These are phyloP conservation scores for Rosellinia necatrix DNA, from an alignment of 2,329 filamentous ascomycete species.

Conservation along the genomic window DNA sequence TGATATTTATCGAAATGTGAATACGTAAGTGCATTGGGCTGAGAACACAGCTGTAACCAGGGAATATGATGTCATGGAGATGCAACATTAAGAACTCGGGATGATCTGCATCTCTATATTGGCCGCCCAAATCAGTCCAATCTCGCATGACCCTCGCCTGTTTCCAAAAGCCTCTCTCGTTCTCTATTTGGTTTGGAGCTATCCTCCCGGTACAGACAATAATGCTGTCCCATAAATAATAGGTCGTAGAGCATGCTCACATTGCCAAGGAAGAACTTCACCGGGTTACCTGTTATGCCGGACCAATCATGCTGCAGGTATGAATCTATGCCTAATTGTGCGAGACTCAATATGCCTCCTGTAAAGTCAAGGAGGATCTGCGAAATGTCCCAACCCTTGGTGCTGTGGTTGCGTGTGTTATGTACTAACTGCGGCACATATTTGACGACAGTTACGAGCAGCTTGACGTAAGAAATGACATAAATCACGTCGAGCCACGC, in stretches of 20 bases:
- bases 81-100: no score
- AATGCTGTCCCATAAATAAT: constrained; percentile 89
- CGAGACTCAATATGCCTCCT: constrained; percentile 80
- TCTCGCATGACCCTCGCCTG: constrained; percentile 39
- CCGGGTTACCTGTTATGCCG: constrained; percentile 86
- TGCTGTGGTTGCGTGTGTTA: constrained; percentile 85
- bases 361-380: constrained; percentile 83
- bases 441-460: constrained; percentile 87
- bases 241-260: constrained; percentile 85
- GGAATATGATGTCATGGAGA: no score
- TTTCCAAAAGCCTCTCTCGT: constrained; percentile 44
- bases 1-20: no score
- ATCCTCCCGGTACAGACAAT: constrained; percentile 67
- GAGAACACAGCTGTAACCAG: no score
- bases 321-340: constrained; percentile 84
- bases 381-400: constrained; percentile 82
- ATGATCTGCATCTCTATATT: background rate
- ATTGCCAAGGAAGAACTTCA: constrained; percentile 86
- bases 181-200: constrained; percentile 40
- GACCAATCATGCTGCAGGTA: constrained; percentile 86
- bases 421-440: constrained; percentile 85
- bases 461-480: constrained; percentile 83
- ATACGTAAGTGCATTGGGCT: no score
- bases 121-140: constrained; percentile 35
- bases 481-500: constrained; percentile 67